Conservation (phyloP, 495 filamentous ascomycete species). For the Choiromyces venosus region DNA sequence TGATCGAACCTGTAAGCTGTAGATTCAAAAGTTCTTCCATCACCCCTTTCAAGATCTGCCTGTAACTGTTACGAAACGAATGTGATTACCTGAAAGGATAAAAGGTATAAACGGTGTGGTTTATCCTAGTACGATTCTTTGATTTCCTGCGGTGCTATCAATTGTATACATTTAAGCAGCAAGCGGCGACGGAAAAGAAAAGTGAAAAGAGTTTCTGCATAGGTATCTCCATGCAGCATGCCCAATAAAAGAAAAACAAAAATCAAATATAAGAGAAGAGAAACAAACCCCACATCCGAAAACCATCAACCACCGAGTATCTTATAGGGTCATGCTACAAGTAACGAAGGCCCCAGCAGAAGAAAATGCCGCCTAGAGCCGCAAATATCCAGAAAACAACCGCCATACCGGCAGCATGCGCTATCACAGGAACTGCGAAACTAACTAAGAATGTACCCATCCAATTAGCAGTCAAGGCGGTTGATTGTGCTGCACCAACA, state of each 20-base stretch:
- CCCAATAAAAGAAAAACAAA: neutral
- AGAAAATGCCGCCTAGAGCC: neutral
- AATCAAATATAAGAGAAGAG: neutral
- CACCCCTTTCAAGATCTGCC: neutral
- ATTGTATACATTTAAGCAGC: neutral
- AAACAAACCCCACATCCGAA: neutral
- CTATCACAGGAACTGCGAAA: slow-evolving; percentile 34
- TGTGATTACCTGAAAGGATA: neutral
- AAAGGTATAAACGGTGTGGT: neutral
- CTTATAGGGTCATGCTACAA: neutral
- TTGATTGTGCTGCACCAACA: slow-evolving; percentile 80
- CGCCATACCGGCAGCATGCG: slow-evolving; percentile 22
- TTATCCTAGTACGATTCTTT: neutral
- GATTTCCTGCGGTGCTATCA: neutral
- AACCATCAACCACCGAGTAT: neutral
- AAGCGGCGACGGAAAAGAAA: neutral
- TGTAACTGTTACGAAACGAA: neutral
- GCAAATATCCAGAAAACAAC: slow-evolving; percentile 21
- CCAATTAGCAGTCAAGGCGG: slow-evolving; percentile 81
- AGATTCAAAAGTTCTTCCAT: neutral
- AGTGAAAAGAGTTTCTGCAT: neutral
- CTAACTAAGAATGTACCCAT: slow-evolving; percentile 77
- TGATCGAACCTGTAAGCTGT: neutral
- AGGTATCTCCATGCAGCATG: neutral
- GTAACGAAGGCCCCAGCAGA: slow-evolving; percentile 1